Evolutionary conservation across 495 filamentous ascomycete species (phyloP), one percentile per base, ranked within the genome.

Genomic region (Penicillium odoratum): DNA sequence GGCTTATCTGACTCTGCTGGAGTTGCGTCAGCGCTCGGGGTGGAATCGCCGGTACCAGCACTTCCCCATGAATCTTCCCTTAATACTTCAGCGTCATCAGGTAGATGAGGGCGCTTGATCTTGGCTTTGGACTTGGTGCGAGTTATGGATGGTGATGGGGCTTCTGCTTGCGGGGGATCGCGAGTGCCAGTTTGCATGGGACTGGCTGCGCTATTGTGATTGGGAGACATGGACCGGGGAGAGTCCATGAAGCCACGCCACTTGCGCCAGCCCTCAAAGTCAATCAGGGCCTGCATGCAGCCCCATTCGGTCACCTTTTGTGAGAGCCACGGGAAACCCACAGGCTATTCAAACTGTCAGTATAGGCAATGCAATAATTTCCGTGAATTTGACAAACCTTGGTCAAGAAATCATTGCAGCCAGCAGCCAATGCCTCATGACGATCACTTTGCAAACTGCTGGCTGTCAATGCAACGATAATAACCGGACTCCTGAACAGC

Each of bases 251-350:
- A 93, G 59, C 91, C 88, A 65, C 96, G 97, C 94, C 94, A 98
- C 73, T 92, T 90, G 44, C 92, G 86, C 94, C 94, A 98, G 52
- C 94, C 94, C 66, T 98, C 94, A 64, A 92, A 98, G 78, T 98
- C 94, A 72, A 98, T 98, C 52, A 98, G 78, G 18, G 95, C 95
- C 79, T 98, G 94, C 81, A 98, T 97, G 76, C 94, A 98, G 60
- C 94, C 94, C 94, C 94, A 98, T 83, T 98, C 94, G 69, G 93
- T 97, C 42, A 98, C 92, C 69, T 98, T 98, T 42, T 93, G 85
- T 66, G 96, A 89, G 13, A 98, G 82, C 94, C 94, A 98, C 56
- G 95, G 92, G 67, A 97, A 98, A 62, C 93, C 95, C 51, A 98
- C 92, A 25, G 94, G 94, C 91, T 97, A 50, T 62, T 43, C 33